These are phyloP conservation scores for Colletotrichum theobromicola DNA, from an alignment of 2,329 filamentous ascomycete species.

Conservation along the genomic window DNA sequence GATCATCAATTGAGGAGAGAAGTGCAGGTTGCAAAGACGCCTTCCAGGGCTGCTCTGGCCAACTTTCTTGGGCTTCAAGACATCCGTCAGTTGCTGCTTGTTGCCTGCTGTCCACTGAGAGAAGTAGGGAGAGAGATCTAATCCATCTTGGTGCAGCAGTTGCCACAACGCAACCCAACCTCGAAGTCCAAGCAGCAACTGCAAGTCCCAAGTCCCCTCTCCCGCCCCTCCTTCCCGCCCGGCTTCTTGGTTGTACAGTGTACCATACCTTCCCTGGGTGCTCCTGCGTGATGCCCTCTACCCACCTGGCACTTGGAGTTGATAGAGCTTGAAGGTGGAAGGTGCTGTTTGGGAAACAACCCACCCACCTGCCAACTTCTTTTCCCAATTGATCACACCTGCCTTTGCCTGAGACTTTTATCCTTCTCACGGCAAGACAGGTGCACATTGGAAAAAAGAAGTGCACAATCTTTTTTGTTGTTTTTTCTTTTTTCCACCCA, in stretches of 20 bases:
- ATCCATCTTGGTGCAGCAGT: background rate
- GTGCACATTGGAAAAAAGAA: background rate
- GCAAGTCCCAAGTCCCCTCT: background rate
- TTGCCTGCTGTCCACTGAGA: background rate
- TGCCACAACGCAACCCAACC: background rate
- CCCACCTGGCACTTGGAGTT: background rate
- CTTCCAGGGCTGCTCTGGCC: background rate
- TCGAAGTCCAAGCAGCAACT: background rate
- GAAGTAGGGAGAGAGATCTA: background rate
- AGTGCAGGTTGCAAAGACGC: background rate
- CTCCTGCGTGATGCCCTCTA: slow-evolving; percentile 17
- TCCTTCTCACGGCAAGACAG: background rate
- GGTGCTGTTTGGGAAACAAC: background rate
- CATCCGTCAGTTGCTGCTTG: background rate
- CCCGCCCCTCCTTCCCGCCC: background rate
- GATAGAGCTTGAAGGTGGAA: background rate
- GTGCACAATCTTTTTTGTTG: background rate
- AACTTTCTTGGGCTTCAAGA: background rate
- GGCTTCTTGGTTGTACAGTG: background rate
- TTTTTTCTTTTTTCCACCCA: background rate
- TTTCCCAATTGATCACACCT: background rate
- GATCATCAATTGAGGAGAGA: background rate
- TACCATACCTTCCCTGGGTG: background rate
- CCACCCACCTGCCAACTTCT: background rate
- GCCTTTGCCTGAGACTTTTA: background rate